Evolutionary conservation across 352 stramenopile species (phyloP).

Genomic region (Globisporangium camurandrum): DNA sequence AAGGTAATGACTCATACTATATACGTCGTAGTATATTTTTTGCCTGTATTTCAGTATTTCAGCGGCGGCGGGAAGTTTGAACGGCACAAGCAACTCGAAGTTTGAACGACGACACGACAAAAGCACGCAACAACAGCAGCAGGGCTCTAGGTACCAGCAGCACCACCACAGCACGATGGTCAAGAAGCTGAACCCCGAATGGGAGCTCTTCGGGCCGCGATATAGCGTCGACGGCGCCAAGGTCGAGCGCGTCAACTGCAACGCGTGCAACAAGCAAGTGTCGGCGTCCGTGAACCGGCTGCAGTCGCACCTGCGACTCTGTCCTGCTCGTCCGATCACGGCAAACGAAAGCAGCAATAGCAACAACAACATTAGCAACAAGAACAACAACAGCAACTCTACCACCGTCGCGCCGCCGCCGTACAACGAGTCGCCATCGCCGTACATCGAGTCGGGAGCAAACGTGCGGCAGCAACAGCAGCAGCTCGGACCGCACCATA

Average conservation of each 20-base stretch:
- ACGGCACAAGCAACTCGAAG: too few species aligned
- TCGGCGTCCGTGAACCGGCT: slow-evolving; percentile 53
- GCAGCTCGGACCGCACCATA: neutral
- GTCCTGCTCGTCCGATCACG: slow-evolving; percentile 24
- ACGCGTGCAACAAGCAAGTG: slow-evolving; percentile 51
- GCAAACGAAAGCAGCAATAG: neutral
- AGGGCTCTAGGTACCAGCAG: too few species aligned
- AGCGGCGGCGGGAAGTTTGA: too few species aligned
- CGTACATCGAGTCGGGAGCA: neutral
- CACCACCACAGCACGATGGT: too few species aligned
- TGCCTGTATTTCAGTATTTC: too few species aligned
- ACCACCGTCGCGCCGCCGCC: too few species aligned
- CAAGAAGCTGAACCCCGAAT: slow-evolving; percentile 57
- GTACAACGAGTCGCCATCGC: neutral
- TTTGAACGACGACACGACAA: too few species aligned
- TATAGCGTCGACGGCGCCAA: slow-evolving; percentile 50
- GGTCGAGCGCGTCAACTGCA: slow-evolving; percentile 57
- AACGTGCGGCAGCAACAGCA: neutral
- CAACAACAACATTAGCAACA: neutral
- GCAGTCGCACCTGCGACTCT: slow-evolving; percentile 56
- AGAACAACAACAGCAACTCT: neutral
- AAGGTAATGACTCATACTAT: too few species aligned
- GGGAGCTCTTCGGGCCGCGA: slow-evolving; percentile 52
- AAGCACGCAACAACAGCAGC: too few species aligned
- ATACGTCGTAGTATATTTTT: too few species aligned